Evolutionary conservation across 805 yeast genomes (phyloP), one percentile per base, ranked within the genome.

Genomic region (Komagataella pseudopastoris): DNA sequence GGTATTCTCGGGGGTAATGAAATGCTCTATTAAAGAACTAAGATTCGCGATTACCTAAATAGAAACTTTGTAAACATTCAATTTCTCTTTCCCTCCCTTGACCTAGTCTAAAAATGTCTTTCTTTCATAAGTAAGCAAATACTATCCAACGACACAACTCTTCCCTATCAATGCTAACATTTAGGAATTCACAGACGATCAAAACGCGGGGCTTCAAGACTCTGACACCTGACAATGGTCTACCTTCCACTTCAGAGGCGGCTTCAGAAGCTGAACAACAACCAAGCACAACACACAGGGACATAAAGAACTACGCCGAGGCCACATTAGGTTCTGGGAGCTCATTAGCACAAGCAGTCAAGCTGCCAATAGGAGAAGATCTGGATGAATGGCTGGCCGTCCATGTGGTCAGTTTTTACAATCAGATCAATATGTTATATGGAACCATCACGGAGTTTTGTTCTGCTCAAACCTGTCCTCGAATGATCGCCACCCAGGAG

Each of bases 401-500:
- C 10, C 96, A 91, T 64, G 93, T 91, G n/a, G 97, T 90, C 16
- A 98, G 91, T 66, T 93, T 91, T 63, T 91, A 87, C 69, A 90
- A 90, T 64, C 99, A 91, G 64, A 83, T 91, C 57, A 91, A 91
- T 67, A 93, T 91, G 99, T 71, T 91, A 6, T 91, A 93, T 60
- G 96, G 97, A 7, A 81, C 97, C 3, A 86, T 93, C 56, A 91
- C 98, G 1, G 96, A 89, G 68, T 90, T 93, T 62, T 93, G 99
- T 65, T 88, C 97, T 0, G 97, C 98, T 2, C 66, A 71, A n/a
- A 77, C 95, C 2, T 93, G 99, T 64, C 98, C 99, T 2, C 72
- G 93, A 53, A 93, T 93, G 99, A 90, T 87, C 52, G 99, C 99
- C 18, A 91, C 98, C 0, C 93, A 85, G 55, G 97, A 90, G 69